Evolutionary conservation across 495 filamentous ascomycete genomes (phyloP).

Genomic region (Pseudomonodictys pantanalensis): DNA sequence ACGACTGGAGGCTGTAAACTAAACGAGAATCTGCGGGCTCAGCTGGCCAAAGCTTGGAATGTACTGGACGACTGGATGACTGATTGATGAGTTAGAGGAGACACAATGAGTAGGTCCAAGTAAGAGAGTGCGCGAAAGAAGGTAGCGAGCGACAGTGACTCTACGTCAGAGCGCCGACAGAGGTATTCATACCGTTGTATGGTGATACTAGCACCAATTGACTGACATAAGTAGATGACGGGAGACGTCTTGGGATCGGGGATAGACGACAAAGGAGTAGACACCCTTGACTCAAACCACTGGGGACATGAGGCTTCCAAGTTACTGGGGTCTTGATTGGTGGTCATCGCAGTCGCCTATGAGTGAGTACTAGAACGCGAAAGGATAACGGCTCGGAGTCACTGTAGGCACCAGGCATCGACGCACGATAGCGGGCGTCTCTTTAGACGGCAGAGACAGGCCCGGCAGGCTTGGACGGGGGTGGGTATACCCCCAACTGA

Average conservation of each 20-base stretch:
- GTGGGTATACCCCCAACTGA: not conserved
- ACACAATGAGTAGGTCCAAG: not conserved
- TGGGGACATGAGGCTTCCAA: slow-evolving; percentile 27
- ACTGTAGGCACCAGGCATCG: slow-evolving; percentile 30
- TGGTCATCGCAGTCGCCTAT: slow-evolving; percentile 2
- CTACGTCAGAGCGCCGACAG: not conserved
- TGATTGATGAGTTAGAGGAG: not conserved
- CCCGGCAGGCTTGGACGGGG: slow-evolving; percentile 14
- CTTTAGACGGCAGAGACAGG: slow-evolving; percentile 12
- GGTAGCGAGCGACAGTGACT: slow-evolving; percentile 13
- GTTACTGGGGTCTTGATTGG: slow-evolving; percentile 27
- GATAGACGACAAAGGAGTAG: slow-evolving; percentile 24
- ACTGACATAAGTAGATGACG: slow-evolving; percentile 14
- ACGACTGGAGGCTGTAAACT: slow-evolving; percentile 20
- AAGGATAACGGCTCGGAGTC: slow-evolving; percentile 25
- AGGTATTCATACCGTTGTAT: slow-evolving; percentile 21
- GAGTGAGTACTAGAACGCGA: slow-evolving; percentile 28
- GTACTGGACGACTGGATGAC: slow-evolving; percentile 10
- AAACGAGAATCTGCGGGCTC: slow-evolving; percentile 13
- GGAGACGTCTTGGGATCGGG: slow-evolving; percentile 12
- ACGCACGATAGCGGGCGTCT: slow-evolving; percentile 2
- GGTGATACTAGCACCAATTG: slow-evolving; percentile 1
- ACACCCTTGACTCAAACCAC: slow-evolving; percentile 35
- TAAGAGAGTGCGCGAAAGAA: slow-evolving; percentile 16
- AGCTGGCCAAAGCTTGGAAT: slow-evolving; percentile 22